Evolutionary conservation across 2,329 filamentous ascomycete genomes (phyloP).

Genomic region (Aureobasidium sp.): DNA sequence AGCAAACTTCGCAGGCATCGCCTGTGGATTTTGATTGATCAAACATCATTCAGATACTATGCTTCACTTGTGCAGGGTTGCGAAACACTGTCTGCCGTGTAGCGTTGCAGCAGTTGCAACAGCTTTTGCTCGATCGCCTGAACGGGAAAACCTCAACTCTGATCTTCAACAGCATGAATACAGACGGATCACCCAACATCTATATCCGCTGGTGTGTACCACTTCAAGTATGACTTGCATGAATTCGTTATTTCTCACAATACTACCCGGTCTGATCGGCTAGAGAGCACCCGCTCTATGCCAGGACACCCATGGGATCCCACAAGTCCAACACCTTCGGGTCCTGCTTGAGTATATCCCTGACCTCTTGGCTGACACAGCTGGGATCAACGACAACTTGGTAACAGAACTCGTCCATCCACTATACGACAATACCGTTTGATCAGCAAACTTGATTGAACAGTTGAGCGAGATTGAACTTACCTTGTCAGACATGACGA

Average conservation of each 20-base stretch:
- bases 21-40: neutral
- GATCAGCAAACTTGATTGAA: neutral
- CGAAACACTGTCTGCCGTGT: neutral
- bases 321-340: slow-evolving; percentile 58
- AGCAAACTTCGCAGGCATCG: slow-evolving; percentile 2
- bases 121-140: neutral
- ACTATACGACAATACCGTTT: neutral
- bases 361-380: slow-evolving; percentile 52
- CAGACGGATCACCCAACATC: neutral
- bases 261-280: neutral
- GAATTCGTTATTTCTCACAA: neutral
- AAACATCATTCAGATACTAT: slow-evolving; percentile 8
- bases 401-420: slow-evolving; percentile 56
- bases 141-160: neutral
- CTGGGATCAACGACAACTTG: slow-evolving; percentile 76
- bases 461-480: slow-evolving; percentile 15
- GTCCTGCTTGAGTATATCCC: slow-evolving; percentile 63
- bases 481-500: slow-evolving; percentile 71
- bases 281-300: neutral
- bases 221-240: neutral
- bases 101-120: slow-evolving; percentile 7
- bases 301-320: slow-evolving; percentile 33
- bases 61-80: neutral
- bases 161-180: neutral
- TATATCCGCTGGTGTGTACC: neutral